Percentiles rank a stretch among this genome's conserved stretches.
Conservation (phyloP, 2,329 filamentous ascomycete genomes). For the Penicillium sp. region DNA sequence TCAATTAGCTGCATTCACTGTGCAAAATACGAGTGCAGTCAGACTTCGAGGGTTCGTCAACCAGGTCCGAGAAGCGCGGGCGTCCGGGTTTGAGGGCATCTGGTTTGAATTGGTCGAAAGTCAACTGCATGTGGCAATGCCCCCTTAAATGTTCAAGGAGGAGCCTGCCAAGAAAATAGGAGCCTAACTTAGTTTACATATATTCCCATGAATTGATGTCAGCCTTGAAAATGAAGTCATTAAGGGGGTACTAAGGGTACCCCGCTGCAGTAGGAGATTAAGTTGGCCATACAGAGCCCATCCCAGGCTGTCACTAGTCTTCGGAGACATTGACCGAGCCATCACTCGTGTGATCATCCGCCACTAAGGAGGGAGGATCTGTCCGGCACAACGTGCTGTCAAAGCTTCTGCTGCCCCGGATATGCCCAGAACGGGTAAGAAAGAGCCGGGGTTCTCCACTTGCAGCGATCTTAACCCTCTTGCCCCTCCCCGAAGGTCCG, state of each 20-base stretch:
- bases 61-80: constrained; percentile 20
- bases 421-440: constrained; percentile 9
- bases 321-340: neutral
- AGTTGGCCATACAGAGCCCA: neutral
- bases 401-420: neutral
- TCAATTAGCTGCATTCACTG: constrained; percentile 20
- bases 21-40: constrained; percentile 22
- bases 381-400: neutral
- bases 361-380: neutral
- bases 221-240: constrained; percentile 8
- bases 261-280: constrained; percentile 1
- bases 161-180: neutral
- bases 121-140: constrained; percentile 27
- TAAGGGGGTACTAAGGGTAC: neutral
- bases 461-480: neutral
- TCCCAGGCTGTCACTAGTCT: neutral
- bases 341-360: neutral
- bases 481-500: no score
- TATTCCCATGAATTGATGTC: constrained; percentile 7
- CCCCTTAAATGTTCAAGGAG: constrained; percentile 18
- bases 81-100: constrained; percentile 22
- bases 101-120: constrained; percentile 32
- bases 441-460: constrained; percentile 12
- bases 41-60: constrained; percentile 27
- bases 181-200: neutral